A percentile compares a stretch with the other conserved stretches of the same genome.
phyloP scores from a whole-genome alignment of 2,329 filamentous ascomycete species.

The Metarhizium album region DNA sequence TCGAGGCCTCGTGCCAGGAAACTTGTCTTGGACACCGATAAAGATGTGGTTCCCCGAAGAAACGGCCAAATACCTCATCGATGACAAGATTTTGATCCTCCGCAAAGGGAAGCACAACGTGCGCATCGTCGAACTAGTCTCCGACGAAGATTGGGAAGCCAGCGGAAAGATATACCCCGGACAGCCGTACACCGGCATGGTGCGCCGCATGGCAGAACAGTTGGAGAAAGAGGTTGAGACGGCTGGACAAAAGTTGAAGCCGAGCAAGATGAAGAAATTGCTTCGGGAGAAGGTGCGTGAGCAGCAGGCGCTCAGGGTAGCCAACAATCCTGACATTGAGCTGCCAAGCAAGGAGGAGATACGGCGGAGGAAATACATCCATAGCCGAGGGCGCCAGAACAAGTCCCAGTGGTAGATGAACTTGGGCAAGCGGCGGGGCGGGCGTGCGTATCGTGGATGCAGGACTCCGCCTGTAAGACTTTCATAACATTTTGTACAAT shows the following conservation, averaged over 20 bases:
- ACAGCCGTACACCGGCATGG: conserved; percentile 36
- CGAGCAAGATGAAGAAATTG: conserved; percentile 17
- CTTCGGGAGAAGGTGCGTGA: conserved; percentile 14
- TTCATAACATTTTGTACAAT: not conserved
- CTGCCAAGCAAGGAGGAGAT: conserved; percentile 26
- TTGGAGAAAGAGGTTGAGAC: conserved; percentile 25
- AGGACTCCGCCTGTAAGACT: not conserved
- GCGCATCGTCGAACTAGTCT: conserved; percentile 48
- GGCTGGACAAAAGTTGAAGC: conserved; percentile 17
- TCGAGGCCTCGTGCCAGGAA: conserved; percentile 34
- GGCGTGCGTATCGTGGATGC: not conserved
- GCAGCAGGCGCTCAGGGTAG: conserved; percentile 17
- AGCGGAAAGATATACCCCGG: conserved; percentile 43
- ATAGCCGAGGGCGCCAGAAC: conserved; percentile 3
- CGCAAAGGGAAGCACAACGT: conserved; percentile 55
- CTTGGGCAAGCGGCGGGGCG: not conserved
- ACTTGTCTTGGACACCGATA: conserved; percentile 51
- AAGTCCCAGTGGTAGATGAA: not conserved
- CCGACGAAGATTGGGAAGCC: conserved; percentile 40
- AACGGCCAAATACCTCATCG: conserved; percentile 50
- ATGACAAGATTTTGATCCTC: conserved; percentile 46
- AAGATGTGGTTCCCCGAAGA: conserved; percentile 47
- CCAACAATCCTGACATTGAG: conserved; percentile 31
- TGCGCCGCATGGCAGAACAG: conserved; percentile 32
- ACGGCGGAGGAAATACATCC: conserved; percentile 14